phyloP scores from a whole-genome alignment of 1,284 basidiomycete genomes.

The Afroboletus lepidellus region DNA sequence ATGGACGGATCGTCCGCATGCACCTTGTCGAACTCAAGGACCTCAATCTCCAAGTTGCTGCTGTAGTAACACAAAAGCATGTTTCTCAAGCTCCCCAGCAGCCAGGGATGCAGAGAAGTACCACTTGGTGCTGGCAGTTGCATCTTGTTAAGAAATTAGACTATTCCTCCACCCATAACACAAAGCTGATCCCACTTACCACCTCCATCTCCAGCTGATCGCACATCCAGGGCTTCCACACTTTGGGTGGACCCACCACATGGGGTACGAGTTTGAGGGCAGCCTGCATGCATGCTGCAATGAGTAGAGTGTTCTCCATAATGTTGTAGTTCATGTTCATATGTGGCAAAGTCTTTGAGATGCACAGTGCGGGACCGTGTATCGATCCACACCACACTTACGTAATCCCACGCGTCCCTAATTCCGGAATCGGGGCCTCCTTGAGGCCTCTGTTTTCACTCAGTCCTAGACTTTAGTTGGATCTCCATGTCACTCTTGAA shows the following conservation, averaged over 20 bases:
- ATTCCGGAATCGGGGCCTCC: too few relatives aligned
- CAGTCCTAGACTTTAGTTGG: too few relatives aligned
- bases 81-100: not conserved
- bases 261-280: not conserved
- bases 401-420: too few relatives aligned
- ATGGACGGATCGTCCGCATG: not conserved
- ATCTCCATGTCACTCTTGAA: too few relatives aligned
- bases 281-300: not conserved
- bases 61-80: not conserved
- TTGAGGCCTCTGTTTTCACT: too few relatives aligned
- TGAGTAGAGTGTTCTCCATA: not conserved
- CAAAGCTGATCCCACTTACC: not conserved
- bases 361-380: too few relatives aligned
- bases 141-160: too few relatives aligned
- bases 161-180: too few relatives aligned
- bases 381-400: too few relatives aligned
- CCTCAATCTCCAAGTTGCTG: not conserved
- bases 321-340: not conserved
- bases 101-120: not conserved
- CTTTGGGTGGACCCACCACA: not conserved
- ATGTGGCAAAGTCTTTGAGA: too few relatives aligned
- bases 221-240: not conserved
- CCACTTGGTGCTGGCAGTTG: too few relatives aligned
- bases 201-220: not conserved
- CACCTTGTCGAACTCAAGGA: not conserved